A percentile compares a stretch with the other conserved stretches of the same genome.
phyloP scores from a whole-genome alignment of 2,329 filamentous ascomycete genomes.

The Fusarium devonianum region DNA sequence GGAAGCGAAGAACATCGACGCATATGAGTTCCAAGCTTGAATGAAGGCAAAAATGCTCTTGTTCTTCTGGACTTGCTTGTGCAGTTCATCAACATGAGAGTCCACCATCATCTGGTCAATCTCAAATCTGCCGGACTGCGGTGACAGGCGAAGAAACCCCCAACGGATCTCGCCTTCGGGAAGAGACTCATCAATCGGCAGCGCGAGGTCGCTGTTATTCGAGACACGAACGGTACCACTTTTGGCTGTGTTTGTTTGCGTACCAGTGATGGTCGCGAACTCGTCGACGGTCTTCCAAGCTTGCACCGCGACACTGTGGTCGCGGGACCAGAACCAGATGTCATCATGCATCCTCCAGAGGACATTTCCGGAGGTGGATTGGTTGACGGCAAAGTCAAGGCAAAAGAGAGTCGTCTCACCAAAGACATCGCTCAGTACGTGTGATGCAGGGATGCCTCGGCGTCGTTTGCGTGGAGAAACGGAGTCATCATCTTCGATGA shows the following conservation, averaged over 20 bases:
- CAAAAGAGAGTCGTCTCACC: slow-evolving; percentile 69
- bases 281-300: slow-evolving; percentile 66
- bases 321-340: slow-evolving; percentile 70
- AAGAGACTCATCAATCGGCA: slow-evolving; percentile 46
- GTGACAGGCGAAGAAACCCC: slow-evolving; percentile 64
- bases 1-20: slow-evolving; percentile 58
- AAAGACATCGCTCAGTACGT: slow-evolving; percentile 65
- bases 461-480: slow-evolving; percentile 54
- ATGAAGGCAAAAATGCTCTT: slow-evolving; percentile 58
- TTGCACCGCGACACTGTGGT: slow-evolving; percentile 58
- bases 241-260: slow-evolving; percentile 61
- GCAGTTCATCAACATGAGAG: slow-evolving; percentile 65
- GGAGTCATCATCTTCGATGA: slow-evolving; percentile 59
- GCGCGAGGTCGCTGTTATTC: slow-evolving; percentile 13
- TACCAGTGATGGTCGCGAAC: slow-evolving; percentile 63
- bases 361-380: slow-evolving; percentile 58
- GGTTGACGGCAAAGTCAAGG: slow-evolving; percentile 70
- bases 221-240: slow-evolving; percentile 57
- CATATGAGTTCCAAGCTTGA: slow-evolving; percentile 61
- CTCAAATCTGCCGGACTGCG: slow-evolving; percentile 60
- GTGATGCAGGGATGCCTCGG: slow-evolving; percentile 66
- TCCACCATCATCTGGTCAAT: slow-evolving; percentile 68
- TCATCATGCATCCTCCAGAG: slow-evolving; percentile 71
- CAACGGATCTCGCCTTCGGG: slow-evolving; percentile 59
- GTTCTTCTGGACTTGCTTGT: slow-evolving; percentile 62